Evolutionary conservation across 2,329 filamentous ascomycete species (phyloP), one percentile per base, ranked within the genome.

Genomic region (Arachnomyces sp.): DNA sequence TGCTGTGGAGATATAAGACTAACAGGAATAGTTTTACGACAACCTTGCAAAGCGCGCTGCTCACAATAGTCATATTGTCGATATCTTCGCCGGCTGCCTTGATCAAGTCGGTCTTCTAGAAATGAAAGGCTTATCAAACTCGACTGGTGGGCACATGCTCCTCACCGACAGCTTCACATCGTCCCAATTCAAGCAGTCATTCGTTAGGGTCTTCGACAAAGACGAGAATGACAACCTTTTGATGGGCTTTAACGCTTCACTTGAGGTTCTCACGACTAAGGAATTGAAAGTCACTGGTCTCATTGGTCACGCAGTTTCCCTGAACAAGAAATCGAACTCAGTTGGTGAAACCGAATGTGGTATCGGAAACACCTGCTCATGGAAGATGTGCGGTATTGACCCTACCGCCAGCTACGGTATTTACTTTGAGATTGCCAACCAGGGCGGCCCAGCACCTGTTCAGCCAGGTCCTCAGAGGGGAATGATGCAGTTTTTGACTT

Each of bases 301-400:
- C 29, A 98, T 98, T 54, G 92, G 92, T 7, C 92, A 98, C 62
- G 92, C 90, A 1, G 83, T 98, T 34, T 96, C 90, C 2, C 72
- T 95, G 52, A 96, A 96, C 73, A 98, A 96, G 69, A 98, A 98
- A 61, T 96, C 92, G 0, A 84, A 85, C 7, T 95, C 88, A 1
- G 92, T 98, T 9, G 92, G 92, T 39, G 92, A 98, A 69, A 96
- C 92, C 0, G 92, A 98, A 62, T 95, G 90, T 55, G 92, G 92
- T 56, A 95, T 98, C 53, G 92, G 92, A 49, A 96, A 96, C 61
- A 98, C 92, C 1, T 96, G 90, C 65, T 90, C 89, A 3, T 98
- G 92, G 92, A 98, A 98, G 69, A 95, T 98, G 90, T 96, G 92
- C 56, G 89, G 88, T 51, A 95, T 98, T 51, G 89, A 96, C 54